These are phyloP conservation scores for Vinca major DNA, from an alignment of 305 asterid genomes.

Conservation along the genomic window DNA sequence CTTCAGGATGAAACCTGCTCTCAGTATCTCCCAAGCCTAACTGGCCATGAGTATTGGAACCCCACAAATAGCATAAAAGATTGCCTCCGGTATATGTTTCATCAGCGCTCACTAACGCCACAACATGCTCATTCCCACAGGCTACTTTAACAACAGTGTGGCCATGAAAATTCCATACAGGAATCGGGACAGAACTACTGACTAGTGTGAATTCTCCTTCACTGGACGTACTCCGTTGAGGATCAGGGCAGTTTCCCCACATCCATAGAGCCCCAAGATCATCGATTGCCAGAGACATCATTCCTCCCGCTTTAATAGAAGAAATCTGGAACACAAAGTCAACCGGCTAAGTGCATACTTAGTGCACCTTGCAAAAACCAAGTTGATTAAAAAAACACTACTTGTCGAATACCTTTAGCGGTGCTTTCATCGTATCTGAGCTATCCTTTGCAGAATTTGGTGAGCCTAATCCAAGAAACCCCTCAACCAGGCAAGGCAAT, in stretches of 20 bases:
- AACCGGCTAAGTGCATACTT: not conserved
- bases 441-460: conserved; percentile 28
- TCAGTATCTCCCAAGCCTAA: conserved; percentile 75
- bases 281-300: conserved; percentile 87
- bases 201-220: conserved; percentile 39
- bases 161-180: conserved; percentile 69
- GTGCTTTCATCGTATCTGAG: conserved; percentile 29
- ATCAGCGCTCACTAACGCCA: conserved; percentile 66
- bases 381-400: conserved; percentile 1
- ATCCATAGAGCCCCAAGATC: conserved; percentile 67
- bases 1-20: conserved; percentile 50
- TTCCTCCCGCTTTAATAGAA: conserved; percentile 74
- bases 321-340: conserved; percentile 39
- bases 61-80: conserved; percentile 79
- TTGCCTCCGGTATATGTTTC: conserved; percentile 51
- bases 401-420: conserved; percentile 47
- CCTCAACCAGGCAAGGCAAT: conserved; percentile 52
- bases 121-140: conserved; percentile 80
- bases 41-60: conserved; percentile 74
- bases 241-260: conserved; percentile 77
- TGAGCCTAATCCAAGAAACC: conserved; percentile 50
- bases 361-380: not conserved
- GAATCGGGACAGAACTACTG: conserved; percentile 47
- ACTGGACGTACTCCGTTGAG: conserved; percentile 25
- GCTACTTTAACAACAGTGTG: conserved; percentile 81